A percentile compares a stretch with the other conserved stretches of the same genome.
These are phyloP conservation scores for Fusarium hostae DNA, from an alignment of 2,329 filamentous ascomycete genomes.

Conservation along the genomic window DNA sequence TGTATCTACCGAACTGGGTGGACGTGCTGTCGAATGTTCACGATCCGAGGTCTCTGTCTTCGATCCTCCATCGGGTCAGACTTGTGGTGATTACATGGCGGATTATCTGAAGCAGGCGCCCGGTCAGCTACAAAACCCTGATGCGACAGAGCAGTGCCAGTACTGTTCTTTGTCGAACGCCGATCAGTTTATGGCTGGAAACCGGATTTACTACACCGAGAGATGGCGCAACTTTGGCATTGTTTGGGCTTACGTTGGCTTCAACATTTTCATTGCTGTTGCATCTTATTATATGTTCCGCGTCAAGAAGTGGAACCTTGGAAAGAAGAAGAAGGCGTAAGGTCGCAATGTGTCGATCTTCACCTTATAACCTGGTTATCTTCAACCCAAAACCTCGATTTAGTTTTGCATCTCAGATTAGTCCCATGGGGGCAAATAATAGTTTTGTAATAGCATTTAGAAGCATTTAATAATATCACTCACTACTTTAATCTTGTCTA, in stretches of 20 bases:
- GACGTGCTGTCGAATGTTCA: constrained; percentile 56
- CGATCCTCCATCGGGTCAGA: constrained; percentile 63
- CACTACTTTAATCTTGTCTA: rapidly evolving
- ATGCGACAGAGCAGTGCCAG: constrained; percentile 6
- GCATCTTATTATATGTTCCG: constrained; percentile 31
- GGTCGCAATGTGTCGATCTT: background rate
- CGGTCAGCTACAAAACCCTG: constrained; percentile 27
- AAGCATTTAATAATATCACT: background rate
- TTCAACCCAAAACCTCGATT: background rate
- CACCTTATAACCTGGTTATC: background rate
- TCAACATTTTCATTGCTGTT: constrained; percentile 32
- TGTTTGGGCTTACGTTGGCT: constrained; percentile 31
- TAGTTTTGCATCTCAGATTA: background rate
- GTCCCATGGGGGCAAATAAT: background rate
- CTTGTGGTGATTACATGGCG: constrained; percentile 61
- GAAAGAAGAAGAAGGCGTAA: constrained; percentile 32
- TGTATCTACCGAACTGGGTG: constrained; percentile 25
- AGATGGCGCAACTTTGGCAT: constrained; percentile 34
- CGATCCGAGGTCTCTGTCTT: constrained; percentile 70
- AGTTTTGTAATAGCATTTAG: background rate
- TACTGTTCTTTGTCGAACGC: constrained; percentile 27
- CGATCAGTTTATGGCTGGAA: constrained; percentile 32
- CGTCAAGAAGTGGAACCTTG: constrained; percentile 36
- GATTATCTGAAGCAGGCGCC: constrained; percentile 57
- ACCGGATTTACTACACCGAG: constrained; percentile 27